A percentile compares a stretch with the other conserved stretches of the same genome.
Conservation (phyloP, 2,329 filamentous ascomycete genomes). For the Scytalidium sp. region DNA sequence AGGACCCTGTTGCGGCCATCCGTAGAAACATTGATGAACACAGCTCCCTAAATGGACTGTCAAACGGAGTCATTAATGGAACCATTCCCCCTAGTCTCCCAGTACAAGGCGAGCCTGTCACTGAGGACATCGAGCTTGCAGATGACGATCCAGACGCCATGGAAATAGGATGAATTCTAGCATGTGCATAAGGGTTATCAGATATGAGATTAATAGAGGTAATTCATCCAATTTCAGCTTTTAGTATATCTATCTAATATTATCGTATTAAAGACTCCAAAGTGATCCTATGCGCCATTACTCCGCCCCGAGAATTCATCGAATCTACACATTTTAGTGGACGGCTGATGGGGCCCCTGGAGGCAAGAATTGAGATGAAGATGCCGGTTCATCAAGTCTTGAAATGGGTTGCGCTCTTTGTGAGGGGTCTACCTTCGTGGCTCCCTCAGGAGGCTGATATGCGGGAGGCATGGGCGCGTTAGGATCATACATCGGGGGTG, state of each 20-base stretch:
- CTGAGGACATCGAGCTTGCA: constrained; percentile 2
- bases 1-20: constrained; percentile 11
- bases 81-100: background rate
- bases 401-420: constrained; percentile 35
- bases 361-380: constrained; percentile 35
- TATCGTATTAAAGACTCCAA: constrained; percentile 16
- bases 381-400: constrained; percentile 21
- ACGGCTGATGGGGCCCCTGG: constrained; percentile 45
- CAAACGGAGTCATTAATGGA: constrained; percentile 7
- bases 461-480: constrained; percentile 47
- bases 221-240: constrained; percentile 10
- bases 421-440: constrained; percentile 50
- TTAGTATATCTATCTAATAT: constrained; percentile 30
- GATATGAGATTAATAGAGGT: constrained; percentile 14
- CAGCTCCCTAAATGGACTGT: background rate
- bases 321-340: background rate
- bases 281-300: constrained; percentile 12
- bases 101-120: constrained; percentile 5
- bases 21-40: constrained; percentile 12
- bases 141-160: constrained; percentile 59
- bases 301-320: constrained; percentile 4
- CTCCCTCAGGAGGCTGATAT: constrained; percentile 50
- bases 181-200: constrained; percentile 8
- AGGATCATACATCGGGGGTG: constrained; percentile 55
- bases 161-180: constrained; percentile 50